Evolutionary conservation across 495 filamentous ascomycete genomes (phyloP).

Genomic region (Staphylotrichum longicolle): DNA sequence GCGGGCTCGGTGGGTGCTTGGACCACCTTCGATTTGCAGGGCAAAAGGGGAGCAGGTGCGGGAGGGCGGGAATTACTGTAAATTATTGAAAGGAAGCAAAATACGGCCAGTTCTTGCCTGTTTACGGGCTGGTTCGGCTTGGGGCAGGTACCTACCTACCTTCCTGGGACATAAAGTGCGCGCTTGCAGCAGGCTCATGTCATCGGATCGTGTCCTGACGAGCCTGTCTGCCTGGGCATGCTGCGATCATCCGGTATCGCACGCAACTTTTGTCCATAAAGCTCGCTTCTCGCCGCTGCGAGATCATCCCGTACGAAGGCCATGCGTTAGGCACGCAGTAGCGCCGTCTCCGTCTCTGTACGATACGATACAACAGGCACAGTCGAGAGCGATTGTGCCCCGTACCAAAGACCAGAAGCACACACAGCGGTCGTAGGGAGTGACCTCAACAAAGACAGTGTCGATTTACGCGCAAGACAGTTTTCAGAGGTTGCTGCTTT

Average conservation of each 20-base stretch:
- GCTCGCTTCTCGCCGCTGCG: background rate
- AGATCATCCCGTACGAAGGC: background rate
- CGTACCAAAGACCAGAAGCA: no score
- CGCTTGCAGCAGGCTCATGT: background rate
- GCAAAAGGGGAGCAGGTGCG: background rate
- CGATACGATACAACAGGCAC: no score
- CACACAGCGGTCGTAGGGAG: background rate
- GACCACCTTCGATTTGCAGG: conserved; percentile 7
- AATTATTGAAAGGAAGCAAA: conserved; percentile 3
- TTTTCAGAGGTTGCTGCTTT: background rate
- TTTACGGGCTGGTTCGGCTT: background rate
- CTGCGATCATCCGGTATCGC: no score
- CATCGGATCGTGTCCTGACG: background rate
- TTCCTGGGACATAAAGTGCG: conserved; percentile 15
- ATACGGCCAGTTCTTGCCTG: conserved; percentile 12
- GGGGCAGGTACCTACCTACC: background rate
- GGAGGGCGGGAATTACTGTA: conserved; percentile 7
- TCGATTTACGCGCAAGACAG: background rate
- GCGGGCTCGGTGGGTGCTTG: conserved; percentile 19
- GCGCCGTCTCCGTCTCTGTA: background rate
- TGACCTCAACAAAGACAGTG: conserved; percentile 4
- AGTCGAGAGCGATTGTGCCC: no score
- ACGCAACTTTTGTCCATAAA: no score
- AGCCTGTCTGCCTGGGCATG: no score
- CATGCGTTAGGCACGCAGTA: background rate